These are phyloP conservation scores for Pseudognaphalium luteoalbum DNA, from an alignment of 129 eudicot genomes.

Conservation along the genomic window DNA sequence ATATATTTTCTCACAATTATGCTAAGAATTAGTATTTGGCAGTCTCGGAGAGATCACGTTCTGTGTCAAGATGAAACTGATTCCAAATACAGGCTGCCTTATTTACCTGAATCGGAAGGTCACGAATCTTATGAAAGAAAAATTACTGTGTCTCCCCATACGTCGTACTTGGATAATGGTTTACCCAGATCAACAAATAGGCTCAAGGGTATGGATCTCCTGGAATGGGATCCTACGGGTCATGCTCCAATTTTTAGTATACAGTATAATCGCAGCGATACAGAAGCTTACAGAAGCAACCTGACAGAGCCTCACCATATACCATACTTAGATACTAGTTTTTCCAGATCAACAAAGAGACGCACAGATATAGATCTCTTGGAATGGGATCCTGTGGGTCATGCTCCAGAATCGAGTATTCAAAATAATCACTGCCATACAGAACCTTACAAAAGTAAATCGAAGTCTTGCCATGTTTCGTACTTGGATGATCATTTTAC, in stretches of 20 bases:
- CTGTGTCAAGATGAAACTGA: constrained; percentile 24
- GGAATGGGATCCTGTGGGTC: constrained; percentile 36
- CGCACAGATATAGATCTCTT: constrained; percentile 35
- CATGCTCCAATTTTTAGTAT: constrained; percentile 21
- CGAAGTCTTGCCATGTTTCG: not conserved
- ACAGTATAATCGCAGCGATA: constrained; percentile 22
- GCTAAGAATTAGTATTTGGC: constrained; percentile 30
- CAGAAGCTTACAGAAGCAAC: constrained; percentile 18
- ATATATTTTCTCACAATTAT: not conserved
- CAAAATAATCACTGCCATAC: constrained; percentile 20
- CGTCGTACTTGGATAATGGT: constrained; percentile 30
- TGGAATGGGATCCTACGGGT: constrained; percentile 36
- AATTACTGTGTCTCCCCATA: constrained; percentile 9
- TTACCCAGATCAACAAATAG: constrained; percentile 21
- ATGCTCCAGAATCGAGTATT: constrained; percentile 21
- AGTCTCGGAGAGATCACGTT: constrained; percentile 24
- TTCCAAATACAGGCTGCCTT: constrained; percentile 23
- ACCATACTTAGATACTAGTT: constrained; percentile 29
- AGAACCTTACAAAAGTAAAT: constrained; percentile 15
- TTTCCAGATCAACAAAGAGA: constrained; percentile 20
- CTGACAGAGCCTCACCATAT: constrained; percentile 10
- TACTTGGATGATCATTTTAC: constrained; percentile 11
- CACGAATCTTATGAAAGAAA: constrained; percentile 25
- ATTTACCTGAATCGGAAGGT: constrained; percentile 20
- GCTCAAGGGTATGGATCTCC: constrained; percentile 34